Percentiles rank a stretch among this genome's conserved stretches.
phyloP scores from a whole-genome alignment of 1,284 basidiomycete genomes.

The Microbotryum violaceum region DNA sequence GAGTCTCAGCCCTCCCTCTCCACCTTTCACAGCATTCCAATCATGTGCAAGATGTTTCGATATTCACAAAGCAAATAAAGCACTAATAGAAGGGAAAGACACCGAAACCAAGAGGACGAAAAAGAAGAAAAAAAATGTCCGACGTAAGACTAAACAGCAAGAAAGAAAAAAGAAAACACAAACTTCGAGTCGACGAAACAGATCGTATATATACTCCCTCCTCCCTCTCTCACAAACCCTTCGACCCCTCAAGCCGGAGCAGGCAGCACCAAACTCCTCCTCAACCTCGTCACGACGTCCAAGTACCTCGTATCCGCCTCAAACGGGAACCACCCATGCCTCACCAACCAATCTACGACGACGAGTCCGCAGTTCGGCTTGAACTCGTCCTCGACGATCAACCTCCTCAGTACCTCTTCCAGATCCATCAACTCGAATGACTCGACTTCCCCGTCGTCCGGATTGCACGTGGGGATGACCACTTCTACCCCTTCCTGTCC shows the following conservation, averaged over 20 bases:
- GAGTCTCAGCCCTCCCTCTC: no score
- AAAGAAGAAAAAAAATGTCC: no score
- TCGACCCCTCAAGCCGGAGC: constrained; percentile 12
- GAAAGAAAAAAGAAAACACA: no score
- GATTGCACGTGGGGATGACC: constrained; percentile 25
- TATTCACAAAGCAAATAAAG: no score
- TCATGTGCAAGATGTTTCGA: no score
- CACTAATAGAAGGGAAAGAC: no score
- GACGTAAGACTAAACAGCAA: no score
- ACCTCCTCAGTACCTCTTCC: constrained; percentile 45
- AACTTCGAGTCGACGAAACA: no score
- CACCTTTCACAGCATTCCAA: no score
- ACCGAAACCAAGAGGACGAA: no score
- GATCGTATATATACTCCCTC: no score
- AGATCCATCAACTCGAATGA: constrained; percentile 55
- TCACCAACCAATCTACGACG: constrained; percentile 73
- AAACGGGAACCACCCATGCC: constrained; percentile 32
- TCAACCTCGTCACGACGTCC: constrained; percentile 15
- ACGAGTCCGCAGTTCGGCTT: constrained; percentile 78
- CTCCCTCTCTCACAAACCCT: not conserved
- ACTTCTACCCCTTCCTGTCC: not conserved
- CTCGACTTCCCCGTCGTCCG: constrained; percentile 83
- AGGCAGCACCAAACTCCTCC: constrained; percentile 15
- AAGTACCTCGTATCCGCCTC: constrained; percentile 32
- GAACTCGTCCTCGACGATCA: constrained; percentile 61